Conservation (phyloP, 192 early-diverging fungal genomes). For the Backusella psychrophila region DNA sequence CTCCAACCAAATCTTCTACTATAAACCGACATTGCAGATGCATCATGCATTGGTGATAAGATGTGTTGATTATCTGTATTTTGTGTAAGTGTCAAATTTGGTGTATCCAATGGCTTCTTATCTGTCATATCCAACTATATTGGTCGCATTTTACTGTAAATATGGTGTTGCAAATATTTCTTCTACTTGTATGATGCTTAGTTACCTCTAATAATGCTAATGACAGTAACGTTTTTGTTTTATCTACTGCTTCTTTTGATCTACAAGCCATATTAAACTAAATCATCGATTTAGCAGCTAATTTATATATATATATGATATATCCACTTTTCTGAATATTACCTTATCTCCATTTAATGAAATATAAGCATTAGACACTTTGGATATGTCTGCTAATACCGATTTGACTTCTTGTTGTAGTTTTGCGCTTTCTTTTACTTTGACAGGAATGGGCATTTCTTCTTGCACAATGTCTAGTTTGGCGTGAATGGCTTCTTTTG, state of each 20-base stretch:
- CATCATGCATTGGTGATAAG: conserved; percentile 9
- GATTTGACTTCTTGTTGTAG: background rate
- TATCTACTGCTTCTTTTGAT: conserved; percentile 1
- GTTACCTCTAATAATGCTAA: conserved; percentile 14
- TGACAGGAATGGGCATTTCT: background rate
- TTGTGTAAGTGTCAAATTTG: background rate
- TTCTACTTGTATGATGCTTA: background rate
- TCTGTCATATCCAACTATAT: conserved; percentile 8
- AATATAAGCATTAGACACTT: conserved; percentile 8
- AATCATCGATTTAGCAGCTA: background rate
- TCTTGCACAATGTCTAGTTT: background rate
- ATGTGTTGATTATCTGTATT: background rate
- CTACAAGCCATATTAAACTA: conserved; percentile 14
- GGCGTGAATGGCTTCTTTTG: background rate
- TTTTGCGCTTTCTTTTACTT: background rate
- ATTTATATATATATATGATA: background rate
- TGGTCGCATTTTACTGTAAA: too few species aligned
- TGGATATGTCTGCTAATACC: conserved; percentile 8
- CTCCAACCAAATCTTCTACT: conserved; percentile 8
- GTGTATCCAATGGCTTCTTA: conserved; percentile 1
- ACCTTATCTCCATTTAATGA: conserved; percentile 2
- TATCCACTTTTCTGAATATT: background rate
- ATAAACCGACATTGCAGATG: conserved; percentile 5
- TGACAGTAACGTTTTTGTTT: background rate
- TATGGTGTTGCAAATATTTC: too few species aligned